Conservation (phyloP, 2,329 filamentous ascomycete genomes). For the Claviceps capensis region DNA sequence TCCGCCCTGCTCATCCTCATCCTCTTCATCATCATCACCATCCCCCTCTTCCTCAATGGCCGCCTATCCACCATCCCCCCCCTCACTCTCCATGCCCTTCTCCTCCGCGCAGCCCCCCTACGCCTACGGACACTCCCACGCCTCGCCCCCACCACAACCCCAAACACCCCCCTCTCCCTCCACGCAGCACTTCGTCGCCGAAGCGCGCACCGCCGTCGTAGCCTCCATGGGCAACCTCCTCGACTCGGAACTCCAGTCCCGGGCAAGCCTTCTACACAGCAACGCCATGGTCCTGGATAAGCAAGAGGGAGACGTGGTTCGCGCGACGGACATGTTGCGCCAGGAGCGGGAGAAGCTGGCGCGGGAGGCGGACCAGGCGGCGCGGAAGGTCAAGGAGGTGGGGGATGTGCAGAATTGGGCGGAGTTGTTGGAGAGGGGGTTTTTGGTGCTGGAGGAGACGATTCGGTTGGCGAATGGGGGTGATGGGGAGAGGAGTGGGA, state of each 20-base stretch:
- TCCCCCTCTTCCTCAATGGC: not conserved
- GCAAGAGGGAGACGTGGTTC: conserved; percentile 53
- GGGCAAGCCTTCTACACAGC: conserved; percentile 54
- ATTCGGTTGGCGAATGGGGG: conserved; percentile 36
- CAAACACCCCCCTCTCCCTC: conserved; percentile 27
- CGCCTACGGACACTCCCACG: not conserved
- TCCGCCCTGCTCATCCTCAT: not conserved
- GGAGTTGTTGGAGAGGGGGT: conserved; percentile 61
- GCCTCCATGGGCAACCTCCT: conserved; percentile 56
- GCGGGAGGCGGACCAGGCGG: conserved; percentile 47
- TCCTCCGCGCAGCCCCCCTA: conserved; percentile 5
- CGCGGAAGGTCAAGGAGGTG: conserved; percentile 58
- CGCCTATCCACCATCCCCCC: not conserved
- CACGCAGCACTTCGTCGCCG: conserved; percentile 34
- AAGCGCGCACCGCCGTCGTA: conserved; percentile 45
- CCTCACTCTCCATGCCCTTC: not conserved
- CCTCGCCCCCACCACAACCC: conserved; percentile 14
- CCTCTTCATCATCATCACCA: not conserved
- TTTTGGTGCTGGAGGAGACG: conserved; percentile 51
- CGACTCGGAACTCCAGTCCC: conserved; percentile 52
- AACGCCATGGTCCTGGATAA: conserved; percentile 51
- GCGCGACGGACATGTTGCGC: conserved; percentile 44
- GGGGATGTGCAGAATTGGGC: conserved; percentile 81
- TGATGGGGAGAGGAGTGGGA: conserved; percentile 10
- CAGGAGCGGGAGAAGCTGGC: conserved; percentile 53